phyloP scores from a whole-genome alignment of 108 stramenopile genomes.

The Fragilariopsis cylindrus region DNA sequence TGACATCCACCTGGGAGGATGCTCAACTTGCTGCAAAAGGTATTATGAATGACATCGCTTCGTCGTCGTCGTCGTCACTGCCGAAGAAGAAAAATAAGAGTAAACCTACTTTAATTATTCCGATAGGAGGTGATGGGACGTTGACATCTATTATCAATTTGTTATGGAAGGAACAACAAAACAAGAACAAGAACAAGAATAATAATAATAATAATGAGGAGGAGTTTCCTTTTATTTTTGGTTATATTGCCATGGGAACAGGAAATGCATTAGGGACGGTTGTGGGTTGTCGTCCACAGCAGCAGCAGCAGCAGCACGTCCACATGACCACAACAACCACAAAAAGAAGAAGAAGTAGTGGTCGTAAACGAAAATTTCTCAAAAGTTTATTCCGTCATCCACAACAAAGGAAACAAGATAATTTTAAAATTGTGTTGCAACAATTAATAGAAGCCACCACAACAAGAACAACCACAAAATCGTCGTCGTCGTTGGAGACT shows the following conservation, averaged over 20 bases:
- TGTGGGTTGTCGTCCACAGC: constrained; percentile 42
- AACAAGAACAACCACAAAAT: too few species aligned
- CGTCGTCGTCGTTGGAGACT: neutral
- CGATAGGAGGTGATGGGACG: constrained; percentile 77
- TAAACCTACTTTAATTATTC: constrained; percentile 46
- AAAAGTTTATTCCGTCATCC: neutral
- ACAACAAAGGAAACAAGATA: neutral
- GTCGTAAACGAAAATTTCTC: neutral
- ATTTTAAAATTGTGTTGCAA: neutral
- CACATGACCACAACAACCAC: neutral
- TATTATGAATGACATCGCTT: neutral
- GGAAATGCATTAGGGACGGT: constrained; percentile 73
- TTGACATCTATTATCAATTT: constrained; percentile 54
- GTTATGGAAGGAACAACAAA: constrained; percentile 32
- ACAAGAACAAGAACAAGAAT: constrained; percentile 1
- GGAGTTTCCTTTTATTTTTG: constrained; percentile 46
- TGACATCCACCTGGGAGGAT: constrained; percentile 56
- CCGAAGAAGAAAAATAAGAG: neutral
- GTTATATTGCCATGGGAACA: constrained; percentile 69
- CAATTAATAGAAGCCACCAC: neutral
- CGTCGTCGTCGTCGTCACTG: neutral
- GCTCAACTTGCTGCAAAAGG: constrained; percentile 37
- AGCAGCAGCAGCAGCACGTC: constrained; percentile 16
- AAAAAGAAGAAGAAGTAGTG: neutral
- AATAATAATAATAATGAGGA: constrained; percentile 1